These are phyloP conservation scores for Senna tora DNA, from an alignment of 306 rosid species.

Conservation along the genomic window DNA sequence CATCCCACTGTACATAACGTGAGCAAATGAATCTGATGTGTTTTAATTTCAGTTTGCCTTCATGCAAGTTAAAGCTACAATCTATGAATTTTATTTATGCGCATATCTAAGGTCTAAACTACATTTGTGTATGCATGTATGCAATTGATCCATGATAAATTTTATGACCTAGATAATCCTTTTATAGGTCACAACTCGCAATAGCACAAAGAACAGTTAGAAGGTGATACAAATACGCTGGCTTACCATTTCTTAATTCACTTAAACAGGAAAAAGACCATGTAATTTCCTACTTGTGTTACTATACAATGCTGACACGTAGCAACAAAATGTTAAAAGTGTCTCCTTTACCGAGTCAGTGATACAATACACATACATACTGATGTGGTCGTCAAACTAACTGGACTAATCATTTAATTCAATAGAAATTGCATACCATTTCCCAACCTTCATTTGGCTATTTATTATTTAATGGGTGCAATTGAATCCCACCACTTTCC, in stretches of 20 bases:
- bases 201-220: neutral
- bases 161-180: neutral
- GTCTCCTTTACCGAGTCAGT: neutral
- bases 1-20: neutral
- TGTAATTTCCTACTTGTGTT: no score
- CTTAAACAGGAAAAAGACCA: neutral
- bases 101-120: no score
- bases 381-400: neutral
- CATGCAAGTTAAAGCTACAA: neutral
- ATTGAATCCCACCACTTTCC: conserved; percentile 5
- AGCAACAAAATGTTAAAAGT: neutral
- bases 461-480: neutral
- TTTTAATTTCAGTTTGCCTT: neutral
- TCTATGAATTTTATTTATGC: neutral
- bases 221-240: neutral
- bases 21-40: neutral
- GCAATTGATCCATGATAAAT: no score
- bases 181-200: neutral
- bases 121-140: no score
- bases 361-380: neutral
- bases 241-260: conserved; percentile 3
- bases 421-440: conserved; percentile 6
- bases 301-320: neutral
- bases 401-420: neutral
- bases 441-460: neutral